These are phyloP conservation scores for Neopestalotiopsis sp. DNA, from an alignment of 2,329 filamentous ascomycete genomes.

Conservation along the genomic window DNA sequence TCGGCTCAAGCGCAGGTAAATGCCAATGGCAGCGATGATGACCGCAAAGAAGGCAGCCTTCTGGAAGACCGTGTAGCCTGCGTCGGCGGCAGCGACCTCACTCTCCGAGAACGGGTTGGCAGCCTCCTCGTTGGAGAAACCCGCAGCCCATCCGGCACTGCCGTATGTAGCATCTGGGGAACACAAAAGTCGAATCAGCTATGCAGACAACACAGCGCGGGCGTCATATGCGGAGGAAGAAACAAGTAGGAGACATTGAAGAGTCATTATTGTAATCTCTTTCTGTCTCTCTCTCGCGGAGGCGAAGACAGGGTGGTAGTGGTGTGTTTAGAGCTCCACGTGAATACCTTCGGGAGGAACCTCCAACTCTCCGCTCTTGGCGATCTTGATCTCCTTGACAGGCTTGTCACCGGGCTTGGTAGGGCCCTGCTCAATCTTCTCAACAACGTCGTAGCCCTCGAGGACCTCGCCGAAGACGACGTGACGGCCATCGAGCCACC, in stretches of 20 bases:
- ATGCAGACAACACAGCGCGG: conserved; percentile 39
- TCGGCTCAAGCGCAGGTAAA: conserved; percentile 50
- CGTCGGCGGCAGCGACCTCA: conserved; percentile 33
- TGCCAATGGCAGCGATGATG: conserved; percentile 50
- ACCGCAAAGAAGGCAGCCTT: conserved; percentile 58
- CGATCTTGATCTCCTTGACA: conserved; percentile 72
- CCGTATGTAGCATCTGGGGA: conserved; percentile 40
- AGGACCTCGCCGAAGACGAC: conserved; percentile 90
- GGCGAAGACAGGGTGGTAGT: conserved; percentile 21
- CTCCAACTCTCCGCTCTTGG: conserved; percentile 82
- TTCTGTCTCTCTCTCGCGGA: not conserved
- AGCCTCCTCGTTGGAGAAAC: conserved; percentile 40
- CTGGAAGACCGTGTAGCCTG: conserved; percentile 50
- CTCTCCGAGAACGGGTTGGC: conserved; percentile 27
- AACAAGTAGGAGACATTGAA: not conserved
- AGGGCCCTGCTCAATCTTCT: conserved; percentile 76
- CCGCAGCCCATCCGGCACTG: conserved; percentile 42
- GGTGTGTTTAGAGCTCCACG: conserved; percentile 75
- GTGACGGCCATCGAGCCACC: conserved; percentile 83
- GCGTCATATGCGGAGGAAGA: conserved; percentile 21
- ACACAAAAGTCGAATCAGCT: conserved; percentile 36
- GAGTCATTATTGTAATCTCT: not conserved
- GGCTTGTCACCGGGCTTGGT: conserved; percentile 75
- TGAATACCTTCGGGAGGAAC: conserved; percentile 92
- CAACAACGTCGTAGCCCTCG: conserved; percentile 82